Conservation (phyloP, 192 early-diverging fungal genomes). For the Mortierella claussenii region DNA sequence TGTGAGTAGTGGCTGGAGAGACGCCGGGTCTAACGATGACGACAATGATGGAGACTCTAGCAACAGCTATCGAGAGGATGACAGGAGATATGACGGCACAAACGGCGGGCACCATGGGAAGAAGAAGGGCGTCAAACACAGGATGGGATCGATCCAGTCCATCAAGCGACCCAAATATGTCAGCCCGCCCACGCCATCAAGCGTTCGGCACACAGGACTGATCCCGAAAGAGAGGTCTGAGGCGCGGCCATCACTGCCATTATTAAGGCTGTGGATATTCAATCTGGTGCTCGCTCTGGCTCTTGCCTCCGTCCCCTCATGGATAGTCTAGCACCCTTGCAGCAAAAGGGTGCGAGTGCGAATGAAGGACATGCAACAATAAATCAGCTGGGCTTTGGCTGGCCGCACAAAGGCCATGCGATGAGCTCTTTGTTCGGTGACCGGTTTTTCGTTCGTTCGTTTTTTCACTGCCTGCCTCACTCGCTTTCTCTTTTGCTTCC, state of each 20-base stretch:
- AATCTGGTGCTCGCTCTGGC: background rate
- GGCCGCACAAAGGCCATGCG: too few relatives aligned
- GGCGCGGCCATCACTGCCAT: too few relatives aligned
- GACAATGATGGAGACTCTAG: background rate
- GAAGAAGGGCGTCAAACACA: background rate
- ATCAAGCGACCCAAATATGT: constrained; percentile 1
- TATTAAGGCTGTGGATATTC: background rate
- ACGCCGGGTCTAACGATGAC: background rate
- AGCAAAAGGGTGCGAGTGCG: too few relatives aligned
- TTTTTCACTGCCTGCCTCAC: too few relatives aligned
- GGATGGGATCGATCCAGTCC: background rate
- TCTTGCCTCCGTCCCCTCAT: too few relatives aligned
- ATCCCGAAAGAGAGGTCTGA: constrained; percentile 17
- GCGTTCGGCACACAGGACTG: constrained; percentile 7
- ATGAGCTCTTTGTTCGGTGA: too few relatives aligned
- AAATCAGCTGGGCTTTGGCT: background rate
- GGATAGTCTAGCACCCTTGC: too few relatives aligned
- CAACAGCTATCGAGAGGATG: background rate
- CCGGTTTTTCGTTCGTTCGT: too few relatives aligned
- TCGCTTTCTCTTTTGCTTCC: background rate
- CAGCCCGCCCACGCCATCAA: background rate
- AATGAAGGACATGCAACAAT: background rate
- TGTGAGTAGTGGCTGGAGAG: background rate
- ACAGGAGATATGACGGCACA: background rate
- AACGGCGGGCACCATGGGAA: background rate